phyloP scores from a whole-genome alignment of 176 grass and related monocot genomes.

The Saccharum officinarum region DNA sequence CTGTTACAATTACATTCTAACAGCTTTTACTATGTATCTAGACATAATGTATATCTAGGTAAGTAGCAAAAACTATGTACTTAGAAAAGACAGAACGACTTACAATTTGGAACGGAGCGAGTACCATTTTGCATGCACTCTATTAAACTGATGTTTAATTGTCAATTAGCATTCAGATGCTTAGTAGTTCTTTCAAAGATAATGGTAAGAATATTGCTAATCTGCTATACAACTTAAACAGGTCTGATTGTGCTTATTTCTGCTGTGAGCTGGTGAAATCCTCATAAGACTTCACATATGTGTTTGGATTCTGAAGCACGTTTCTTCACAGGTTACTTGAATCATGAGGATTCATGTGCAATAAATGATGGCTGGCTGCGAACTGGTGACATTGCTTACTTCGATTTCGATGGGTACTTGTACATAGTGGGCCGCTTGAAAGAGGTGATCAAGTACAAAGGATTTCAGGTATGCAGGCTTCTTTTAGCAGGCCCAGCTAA shows the following conservation, averaged over 20 bases:
- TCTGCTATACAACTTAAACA: not conserved
- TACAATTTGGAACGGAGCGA: not conserved
- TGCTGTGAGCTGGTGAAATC: not conserved
- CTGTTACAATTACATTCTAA: too few species aligned
- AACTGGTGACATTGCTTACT: constrained; percentile 84
- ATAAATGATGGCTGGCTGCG: constrained; percentile 59
- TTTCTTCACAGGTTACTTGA: constrained; percentile 76
- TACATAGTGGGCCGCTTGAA: constrained; percentile 84
- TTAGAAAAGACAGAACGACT: not conserved
- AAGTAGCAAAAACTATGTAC: not conserved
- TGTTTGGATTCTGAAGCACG: not conserved
- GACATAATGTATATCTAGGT: not conserved
- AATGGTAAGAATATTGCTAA: not conserved
- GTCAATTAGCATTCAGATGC: not conserved
- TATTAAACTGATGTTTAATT: not conserved
- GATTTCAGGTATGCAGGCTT: constrained; percentile 76
- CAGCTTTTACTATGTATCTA: not conserved
- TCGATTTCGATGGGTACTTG: constrained; percentile 81
- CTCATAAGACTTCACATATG: not conserved
- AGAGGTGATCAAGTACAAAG: constrained; percentile 95
- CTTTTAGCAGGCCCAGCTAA: not conserved
- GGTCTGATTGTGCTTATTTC: not conserved
- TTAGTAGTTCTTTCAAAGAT: constrained; percentile 8
- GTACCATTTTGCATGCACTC: not conserved
- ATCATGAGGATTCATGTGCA: constrained; percentile 37